Percentiles rank a stretch among this genome's conserved stretches.
These are phyloP conservation scores for Isatis tinctoria DNA, from an alignment of 345 rosid genomes.

Conservation along the genomic window DNA sequence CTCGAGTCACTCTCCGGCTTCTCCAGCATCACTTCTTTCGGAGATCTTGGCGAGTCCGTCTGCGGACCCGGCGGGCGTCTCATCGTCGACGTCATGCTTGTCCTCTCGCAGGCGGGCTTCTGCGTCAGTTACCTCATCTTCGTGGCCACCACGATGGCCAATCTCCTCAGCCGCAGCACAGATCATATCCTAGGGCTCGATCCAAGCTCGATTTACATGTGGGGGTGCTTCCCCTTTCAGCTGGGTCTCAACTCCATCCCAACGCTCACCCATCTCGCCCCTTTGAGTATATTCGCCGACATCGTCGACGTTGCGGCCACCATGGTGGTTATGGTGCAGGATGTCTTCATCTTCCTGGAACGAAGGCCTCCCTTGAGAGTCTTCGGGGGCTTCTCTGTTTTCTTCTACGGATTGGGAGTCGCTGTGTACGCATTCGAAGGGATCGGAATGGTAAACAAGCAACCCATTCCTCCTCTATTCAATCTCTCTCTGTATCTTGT, in stretches of 20 bases:
- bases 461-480: not conserved
- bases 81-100: constrained; percentile 56
- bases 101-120: constrained; percentile 69
- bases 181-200: constrained; percentile 44
- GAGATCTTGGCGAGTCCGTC: constrained; percentile 58
- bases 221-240: constrained; percentile 77
- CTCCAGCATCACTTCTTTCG: constrained; percentile 57
- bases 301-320: constrained; percentile 65
- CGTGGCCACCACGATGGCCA: constrained; percentile 53
- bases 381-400: constrained; percentile 57
- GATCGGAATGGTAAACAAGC: constrained; percentile 46
- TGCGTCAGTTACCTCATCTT: constrained; percentile 67
- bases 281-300: constrained; percentile 79
- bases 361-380: constrained; percentile 44
- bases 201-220: constrained; percentile 47
- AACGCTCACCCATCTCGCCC: constrained; percentile 65
- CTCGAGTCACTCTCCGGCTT: constrained; percentile 48
- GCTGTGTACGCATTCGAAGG: constrained; percentile 82
- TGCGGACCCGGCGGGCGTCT: constrained; percentile 53
- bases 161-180: constrained; percentile 30
- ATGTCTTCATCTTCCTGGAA: constrained; percentile 38
- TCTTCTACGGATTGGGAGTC: constrained; percentile 67
- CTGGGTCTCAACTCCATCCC: constrained; percentile 67
- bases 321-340: constrained; percentile 60
- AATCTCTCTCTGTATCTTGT: not conserved